These are phyloP conservation scores for Aschersonia sp. DNA, from an alignment of 2,329 filamentous ascomycete species.

Conservation along the genomic window DNA sequence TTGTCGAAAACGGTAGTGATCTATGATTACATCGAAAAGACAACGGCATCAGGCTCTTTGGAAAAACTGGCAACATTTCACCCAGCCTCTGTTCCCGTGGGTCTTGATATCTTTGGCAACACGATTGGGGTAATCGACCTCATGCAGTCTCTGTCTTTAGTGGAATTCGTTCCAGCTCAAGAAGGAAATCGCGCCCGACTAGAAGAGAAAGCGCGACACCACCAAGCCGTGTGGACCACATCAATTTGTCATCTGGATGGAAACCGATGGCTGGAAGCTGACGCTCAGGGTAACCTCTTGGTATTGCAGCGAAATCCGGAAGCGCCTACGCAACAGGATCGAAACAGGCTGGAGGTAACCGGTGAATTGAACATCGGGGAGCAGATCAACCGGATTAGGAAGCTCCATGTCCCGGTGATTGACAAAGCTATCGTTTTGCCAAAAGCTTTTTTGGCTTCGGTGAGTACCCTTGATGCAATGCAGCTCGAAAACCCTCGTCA, in stretches of 20 bases:
- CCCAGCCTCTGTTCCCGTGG: conserved; percentile 71
- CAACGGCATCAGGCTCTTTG: conserved; percentile 40
- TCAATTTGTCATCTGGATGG: conserved; percentile 58
- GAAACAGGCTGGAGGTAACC: conserved; percentile 53
- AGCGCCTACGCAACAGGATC: conserved; percentile 63
- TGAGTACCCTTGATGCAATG: conserved; percentile 26
- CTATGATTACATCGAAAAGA: conserved; percentile 41
- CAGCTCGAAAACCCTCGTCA: no score
- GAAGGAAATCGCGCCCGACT: conserved; percentile 47
- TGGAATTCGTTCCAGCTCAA: conserved; percentile 51
- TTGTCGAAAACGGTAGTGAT: conserved; percentile 74
- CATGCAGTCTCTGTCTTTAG: conserved; percentile 79
- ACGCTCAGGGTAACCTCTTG: conserved; percentile 77
- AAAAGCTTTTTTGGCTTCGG: conserved; percentile 77
- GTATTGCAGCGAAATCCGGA: conserved; percentile 61
- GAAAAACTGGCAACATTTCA: conserved; percentile 63
- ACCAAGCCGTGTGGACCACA: conserved; percentile 70
- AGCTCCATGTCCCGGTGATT: conserved; percentile 52
- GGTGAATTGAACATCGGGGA: conserved; percentile 81
- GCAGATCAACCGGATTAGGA: conserved; percentile 79
- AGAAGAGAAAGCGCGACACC: conserved; percentile 64
- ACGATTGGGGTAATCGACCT: conserved; percentile 77
- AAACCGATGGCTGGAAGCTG: conserved; percentile 67
- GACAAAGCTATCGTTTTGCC: conserved; percentile 59
- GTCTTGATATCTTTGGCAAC: conserved; percentile 59